Base-by-base conservation (phyloP, 2,329 filamentous ascomycete species). In the Thermoascus crustaceus region DNA sequence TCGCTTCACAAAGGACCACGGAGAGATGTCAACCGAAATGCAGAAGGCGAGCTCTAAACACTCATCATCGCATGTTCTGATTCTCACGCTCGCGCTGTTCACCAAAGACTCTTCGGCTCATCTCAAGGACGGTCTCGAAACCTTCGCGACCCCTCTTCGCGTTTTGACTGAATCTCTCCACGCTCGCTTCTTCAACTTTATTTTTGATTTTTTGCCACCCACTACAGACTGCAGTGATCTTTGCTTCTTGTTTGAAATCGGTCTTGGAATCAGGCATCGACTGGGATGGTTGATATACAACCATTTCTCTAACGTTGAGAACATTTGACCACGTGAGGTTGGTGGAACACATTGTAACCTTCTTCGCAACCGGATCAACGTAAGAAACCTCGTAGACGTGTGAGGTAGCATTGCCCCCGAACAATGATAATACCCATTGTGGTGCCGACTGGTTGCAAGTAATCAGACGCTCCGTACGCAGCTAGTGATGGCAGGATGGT, bases 141-240 rank as follows among this genome's bases (percentile, higher is more conserved):
- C 91, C 91, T 63, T 96, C 88, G 45, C 83, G 80, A 45, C 91
- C 91, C 65, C 85, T 88, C 48, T 73, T 72, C 16, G 91, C 89
- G 55, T 98, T 98, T 63, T 98, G 86, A 48, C 78, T 76, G 68
- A 98, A 98, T 36, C 86, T 72, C 46, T 82, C 83, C 29, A 96
- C 82, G 26, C 87, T 83, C 34, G 85, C 80, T 51, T 96, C 87
- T 68, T 98, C 91, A 51, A 98, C 93, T 58, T 81, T 85, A 66
- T 91, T 94, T 72, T 86, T 91, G 58, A 96, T 87, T 57, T 87
- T 86, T 66, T 95, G 85, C 88, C 91, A 98, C 43, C 91, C 91
- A 48, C 91, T 89, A 61, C 87, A 94, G 7, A 96, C 70, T 1
- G 91, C 91, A 1, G 88, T 94, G 57, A 98, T 89, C 64, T 88